These are phyloP conservation scores for Myriosclerotinia scirpicola DNA, from an alignment of 2,329 filamentous ascomycete species.

Conservation along the genomic window DNA sequence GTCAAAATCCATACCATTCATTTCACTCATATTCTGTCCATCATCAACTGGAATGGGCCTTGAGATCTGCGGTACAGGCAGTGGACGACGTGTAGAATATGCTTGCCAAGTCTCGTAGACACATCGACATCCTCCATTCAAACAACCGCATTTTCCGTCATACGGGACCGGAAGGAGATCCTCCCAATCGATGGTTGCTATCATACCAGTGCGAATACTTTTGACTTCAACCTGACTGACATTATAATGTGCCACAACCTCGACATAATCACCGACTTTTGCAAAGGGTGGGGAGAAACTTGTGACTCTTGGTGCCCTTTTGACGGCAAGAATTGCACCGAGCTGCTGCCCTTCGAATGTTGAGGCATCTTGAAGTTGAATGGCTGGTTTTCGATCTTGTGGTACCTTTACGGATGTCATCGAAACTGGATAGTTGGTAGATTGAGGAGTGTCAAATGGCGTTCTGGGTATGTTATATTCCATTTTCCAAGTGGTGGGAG, in stretches of 20 bases:
- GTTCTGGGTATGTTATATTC: neutral
- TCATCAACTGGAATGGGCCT: neutral
- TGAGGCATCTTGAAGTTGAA: slow-evolving; percentile 1
- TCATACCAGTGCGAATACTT: slow-evolving; percentile 17
- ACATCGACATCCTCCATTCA: slow-evolving; percentile 6
- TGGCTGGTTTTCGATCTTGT: neutral
- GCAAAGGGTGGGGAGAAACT: neutral
- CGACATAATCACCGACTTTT: slow-evolving; percentile 17
- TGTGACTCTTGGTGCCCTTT: neutral
- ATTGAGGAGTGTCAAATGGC: neutral
- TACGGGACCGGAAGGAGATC: slow-evolving; percentile 12
- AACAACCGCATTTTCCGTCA: slow-evolving; percentile 16
- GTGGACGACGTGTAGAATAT: slow-evolving; percentile 2
- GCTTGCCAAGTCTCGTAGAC: slow-evolving; percentile 17
- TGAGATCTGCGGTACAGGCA: neutral
- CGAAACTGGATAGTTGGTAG: neutral
- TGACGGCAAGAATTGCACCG: slow-evolving; percentile 12
- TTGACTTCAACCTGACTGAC: neutral
- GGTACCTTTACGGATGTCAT: neutral
- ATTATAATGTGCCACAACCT: neutral
- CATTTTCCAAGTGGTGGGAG: slow-evolving; percentile 2
- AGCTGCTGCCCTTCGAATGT: slow-evolving; percentile 5
- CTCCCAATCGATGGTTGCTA: slow-evolving; percentile 8
- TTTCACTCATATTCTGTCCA: slow-evolving; percentile 1
- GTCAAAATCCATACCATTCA: neutral